Conservation (phyloP, 2,329 filamentous ascomycete genomes). For the Trichoderma atrobrunneum region DNA sequence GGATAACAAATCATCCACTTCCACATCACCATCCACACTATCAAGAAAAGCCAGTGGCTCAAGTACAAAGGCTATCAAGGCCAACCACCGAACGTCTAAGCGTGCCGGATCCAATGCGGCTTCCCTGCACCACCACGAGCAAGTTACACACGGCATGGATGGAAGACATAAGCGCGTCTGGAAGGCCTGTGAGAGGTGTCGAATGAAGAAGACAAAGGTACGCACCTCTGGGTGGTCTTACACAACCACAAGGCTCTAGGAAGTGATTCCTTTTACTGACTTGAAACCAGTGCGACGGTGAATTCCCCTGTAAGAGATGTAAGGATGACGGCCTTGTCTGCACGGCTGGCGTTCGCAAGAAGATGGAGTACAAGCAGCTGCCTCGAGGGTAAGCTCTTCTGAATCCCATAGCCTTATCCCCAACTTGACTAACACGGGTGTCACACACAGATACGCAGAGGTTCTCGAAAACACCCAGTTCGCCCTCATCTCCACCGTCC, state of each 20-base stretch:
- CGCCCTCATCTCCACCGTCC: slow-evolving; percentile 61
- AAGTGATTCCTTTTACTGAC: slow-evolving; percentile 11
- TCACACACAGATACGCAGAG: slow-evolving; percentile 53
- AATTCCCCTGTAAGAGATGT: slow-evolving; percentile 65
- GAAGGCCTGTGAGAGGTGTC: slow-evolving; percentile 65
- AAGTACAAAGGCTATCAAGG: slow-evolving; percentile 48
- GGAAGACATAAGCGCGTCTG: slow-evolving; percentile 62
- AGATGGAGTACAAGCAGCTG: slow-evolving; percentile 67
- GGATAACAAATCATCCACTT: slow-evolving; percentile 38
- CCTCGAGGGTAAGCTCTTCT: slow-evolving; percentile 53
- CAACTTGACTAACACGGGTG: not conserved
- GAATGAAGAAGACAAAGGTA: slow-evolving; percentile 70
- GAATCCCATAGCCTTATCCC: not conserved
- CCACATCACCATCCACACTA: slow-evolving; percentile 26
- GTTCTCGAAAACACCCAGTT: slow-evolving; percentile 65
- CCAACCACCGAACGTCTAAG: slow-evolving; percentile 51
- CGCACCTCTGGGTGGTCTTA: not conserved
- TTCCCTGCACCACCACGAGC: slow-evolving; percentile 38
- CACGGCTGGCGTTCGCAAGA: slow-evolving; percentile 61
- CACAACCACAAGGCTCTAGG: too few species aligned
- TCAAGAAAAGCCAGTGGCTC: slow-evolving; percentile 40
- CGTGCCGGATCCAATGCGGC: slow-evolving; percentile 42
- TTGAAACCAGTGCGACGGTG: slow-evolving; percentile 57
- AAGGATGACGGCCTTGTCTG: slow-evolving; percentile 64
- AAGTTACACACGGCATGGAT: slow-evolving; percentile 43